Evolutionary conservation across 1,284 basidiomycete genomes (phyloP), one percentile per base, ranked within the genome.

Genomic region (Spongiforma sp.): DNA sequence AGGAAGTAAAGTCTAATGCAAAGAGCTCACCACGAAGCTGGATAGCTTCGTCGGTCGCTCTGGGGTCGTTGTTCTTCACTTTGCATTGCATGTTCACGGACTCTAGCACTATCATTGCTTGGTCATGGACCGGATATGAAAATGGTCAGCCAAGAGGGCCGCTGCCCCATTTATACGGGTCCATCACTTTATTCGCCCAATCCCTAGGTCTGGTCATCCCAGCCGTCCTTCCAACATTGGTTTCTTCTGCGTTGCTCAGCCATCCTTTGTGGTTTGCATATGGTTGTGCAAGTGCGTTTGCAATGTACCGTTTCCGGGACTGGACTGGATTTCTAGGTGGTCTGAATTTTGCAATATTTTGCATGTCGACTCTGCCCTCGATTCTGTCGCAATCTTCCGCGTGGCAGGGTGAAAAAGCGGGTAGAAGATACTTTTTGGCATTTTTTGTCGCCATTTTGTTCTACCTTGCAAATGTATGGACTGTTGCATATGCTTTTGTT

Each of bases 401-500:
- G 2, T 71, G 72, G 67, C 70, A 75, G 34, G 70, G 75, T 34
- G 72, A 74, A n/a, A 73, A 75, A 26, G 74, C 83, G 1, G 85
- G 81, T 21, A 80, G 78, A 65, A 85, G 84, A 5, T 86, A 86
- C 67, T 86, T 84, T 46, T 75, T 81, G 5, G 86, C 88, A 10
- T 86, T 91, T 78, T 71, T 89, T n/a, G 78, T 89, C 17, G 89
- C 90, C 62, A 84, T 84, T 63, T 43, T 94, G 37, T 79, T 95
- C 59, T 87, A 86, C 64, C 82, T 95, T 24, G 86, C 88, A 32
- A 90, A 88, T 65, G 87, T 92, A 8, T 89, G 93, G 78, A 96
- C 95, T 0, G 94, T 95, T 55, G 96, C 96, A 0, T 98, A 98
- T 78, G 96, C 95, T 0, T 98, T 98, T 71, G 94, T 98, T 4